Conservation (phyloP, 257 asterid species). For the Forsythia viridissima region DNA sequence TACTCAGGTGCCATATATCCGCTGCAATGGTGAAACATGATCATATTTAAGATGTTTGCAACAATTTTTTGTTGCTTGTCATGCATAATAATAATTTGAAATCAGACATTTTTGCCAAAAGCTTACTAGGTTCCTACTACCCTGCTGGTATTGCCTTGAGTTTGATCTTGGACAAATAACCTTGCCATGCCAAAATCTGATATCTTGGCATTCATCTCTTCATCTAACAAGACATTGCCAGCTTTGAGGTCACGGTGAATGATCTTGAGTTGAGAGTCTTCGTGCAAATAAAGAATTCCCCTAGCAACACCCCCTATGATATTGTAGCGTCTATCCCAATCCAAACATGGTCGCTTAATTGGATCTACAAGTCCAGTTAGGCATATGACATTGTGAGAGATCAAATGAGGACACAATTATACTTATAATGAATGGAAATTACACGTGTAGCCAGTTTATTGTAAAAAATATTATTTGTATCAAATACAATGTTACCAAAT, state of each 20-base stretch:
- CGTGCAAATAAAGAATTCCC: constrained; percentile 50
- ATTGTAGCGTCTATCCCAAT: constrained; percentile 46
- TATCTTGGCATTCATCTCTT: constrained; percentile 48
- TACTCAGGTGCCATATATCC: constrained; percentile 60
- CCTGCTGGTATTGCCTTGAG: too few species aligned
- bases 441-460: too few species aligned
- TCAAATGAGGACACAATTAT: background rate
- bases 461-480: too few species aligned
- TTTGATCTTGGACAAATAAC: constrained; percentile 26
- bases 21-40: too few species aligned
- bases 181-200: constrained; percentile 60
- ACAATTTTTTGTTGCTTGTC: too few species aligned
- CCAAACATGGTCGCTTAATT: constrained; percentile 12
- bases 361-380: constrained; percentile 6
- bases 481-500: constrained; percentile 27
- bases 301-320: constrained; percentile 44
- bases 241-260: constrained; percentile 48
- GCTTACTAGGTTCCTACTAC: too few species aligned
- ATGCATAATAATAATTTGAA: too few species aligned
- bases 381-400: background rate
- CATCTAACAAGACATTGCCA: constrained; percentile 47
- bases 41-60: too few species aligned
- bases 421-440: background rate
- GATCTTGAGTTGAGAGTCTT: constrained; percentile 43
- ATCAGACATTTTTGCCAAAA: too few species aligned